phyloP scores from a whole-genome alignment of 1,284 basidiomycete genomes.

The Volvariella volvacea region DNA sequence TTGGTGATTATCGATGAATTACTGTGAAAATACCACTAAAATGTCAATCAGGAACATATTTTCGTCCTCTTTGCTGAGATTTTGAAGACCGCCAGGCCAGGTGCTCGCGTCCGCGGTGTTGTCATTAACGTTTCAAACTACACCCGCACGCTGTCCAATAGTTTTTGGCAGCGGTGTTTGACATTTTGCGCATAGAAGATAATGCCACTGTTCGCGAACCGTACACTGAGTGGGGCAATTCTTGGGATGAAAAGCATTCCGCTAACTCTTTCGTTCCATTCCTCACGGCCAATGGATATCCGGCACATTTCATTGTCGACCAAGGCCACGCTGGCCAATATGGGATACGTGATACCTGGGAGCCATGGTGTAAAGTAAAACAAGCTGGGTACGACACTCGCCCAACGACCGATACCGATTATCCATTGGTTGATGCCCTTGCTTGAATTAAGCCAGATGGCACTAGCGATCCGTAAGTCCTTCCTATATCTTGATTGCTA shows the following conservation, averaged over 20 bases:
- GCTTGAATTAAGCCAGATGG: slow-evolving; percentile 52
- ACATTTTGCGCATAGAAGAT: slow-evolving; percentile 6
- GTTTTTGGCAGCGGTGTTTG: background rate
- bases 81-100: slow-evolving; percentile 29
- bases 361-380: slow-evolving; percentile 24
- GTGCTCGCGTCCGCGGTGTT: slow-evolving; percentile 37
- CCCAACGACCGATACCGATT: slow-evolving; percentile 36
- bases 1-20: slow-evolving; percentile 7
- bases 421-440: slow-evolving; percentile 36
- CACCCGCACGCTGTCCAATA: slow-evolving; percentile 13
- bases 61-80: slow-evolving; percentile 30
- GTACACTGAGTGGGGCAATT: slow-evolving; percentile 15
- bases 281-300: slow-evolving; percentile 16
- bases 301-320: slow-evolving; percentile 21
- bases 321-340: slow-evolving; percentile 16
- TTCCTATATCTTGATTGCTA: slow-evolving; percentile 12
- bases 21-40: no score
- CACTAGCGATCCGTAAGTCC: slow-evolving; percentile 28
- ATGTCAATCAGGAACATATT: slow-evolving; percentile 21
- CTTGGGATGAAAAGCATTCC: slow-evolving; percentile 18
- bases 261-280: slow-evolving; percentile 14
- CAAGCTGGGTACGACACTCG: slow-evolving; percentile 41
- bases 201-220: slow-evolving; percentile 12
- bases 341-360: slow-evolving; percentile 9
- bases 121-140: slow-evolving; percentile 21